These are phyloP conservation scores for Rhizopogon rudus DNA, from an alignment of 768 basidiomycete species.

Conservation along the genomic window DNA sequence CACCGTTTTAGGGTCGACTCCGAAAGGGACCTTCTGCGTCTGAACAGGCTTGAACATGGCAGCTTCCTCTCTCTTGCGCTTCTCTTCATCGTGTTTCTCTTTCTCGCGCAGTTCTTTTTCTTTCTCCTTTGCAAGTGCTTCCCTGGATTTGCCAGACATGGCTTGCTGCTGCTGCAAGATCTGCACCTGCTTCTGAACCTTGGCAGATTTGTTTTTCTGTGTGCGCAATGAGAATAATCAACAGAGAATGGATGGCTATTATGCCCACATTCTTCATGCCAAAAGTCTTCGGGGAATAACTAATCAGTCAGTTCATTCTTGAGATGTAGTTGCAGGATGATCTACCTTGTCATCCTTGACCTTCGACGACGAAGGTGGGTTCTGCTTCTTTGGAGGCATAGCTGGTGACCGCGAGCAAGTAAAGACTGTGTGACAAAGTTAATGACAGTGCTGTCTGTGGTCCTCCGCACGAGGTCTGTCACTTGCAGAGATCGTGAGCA, in stretches of 20 bases:
- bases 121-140: constrained; percentile 76
- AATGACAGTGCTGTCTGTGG: constrained; percentile 3
- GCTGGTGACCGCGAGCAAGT: not conserved
- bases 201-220: constrained; percentile 93
- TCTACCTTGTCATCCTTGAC: constrained; percentile 79
- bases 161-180: constrained; percentile 75
- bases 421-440: constrained; percentile 1
- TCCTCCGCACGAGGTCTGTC: not conserved
- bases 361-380: constrained; percentile 53
- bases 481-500: not conserved
- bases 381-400: constrained; percentile 85
- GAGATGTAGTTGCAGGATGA: constrained; percentile 9
- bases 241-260: not conserved
- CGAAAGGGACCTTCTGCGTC: constrained; percentile 85
- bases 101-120: constrained; percentile 77
- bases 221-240: constrained; percentile 2
- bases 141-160: constrained; percentile 74
- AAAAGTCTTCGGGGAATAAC: constrained; percentile 58
- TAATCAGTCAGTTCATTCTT: constrained; percentile 23
- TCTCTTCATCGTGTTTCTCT: constrained; percentile 74
- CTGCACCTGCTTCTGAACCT: constrained; percentile 83
- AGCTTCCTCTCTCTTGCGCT: constrained; percentile 80
- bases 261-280: constrained; percentile 79
- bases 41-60: constrained; percentile 78
- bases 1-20: constrained; percentile 94